These are phyloP conservation scores for Phytophthora brassicae DNA, from an alignment of 352 stramenopile genomes.

Conservation along the genomic window DNA sequence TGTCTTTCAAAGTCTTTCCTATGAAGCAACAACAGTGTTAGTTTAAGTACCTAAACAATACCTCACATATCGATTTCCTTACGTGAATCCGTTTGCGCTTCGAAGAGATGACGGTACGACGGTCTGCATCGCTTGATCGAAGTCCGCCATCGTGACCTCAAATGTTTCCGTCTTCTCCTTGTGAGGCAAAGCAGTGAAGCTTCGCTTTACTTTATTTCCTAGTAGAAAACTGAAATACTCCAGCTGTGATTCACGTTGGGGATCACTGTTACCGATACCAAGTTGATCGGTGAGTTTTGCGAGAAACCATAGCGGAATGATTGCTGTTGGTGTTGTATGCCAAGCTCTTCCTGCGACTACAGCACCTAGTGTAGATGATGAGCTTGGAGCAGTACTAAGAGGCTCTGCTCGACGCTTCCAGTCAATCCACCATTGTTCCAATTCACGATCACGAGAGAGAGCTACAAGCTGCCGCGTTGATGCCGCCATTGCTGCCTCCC, in stretches of 20 bases:
- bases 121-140: constrained; percentile 74
- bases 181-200: neutral
- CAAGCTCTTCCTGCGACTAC: constrained; percentile 59
- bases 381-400: constrained; percentile 24
- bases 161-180: constrained; percentile 29
- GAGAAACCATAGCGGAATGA: constrained; percentile 78
- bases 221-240: constrained; percentile 59
- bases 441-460: constrained; percentile 46
- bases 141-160: constrained; percentile 66
- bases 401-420: constrained; percentile 51
- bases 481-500: constrained; percentile 68
- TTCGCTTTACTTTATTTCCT: constrained; percentile 7
- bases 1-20: constrained; percentile 63
- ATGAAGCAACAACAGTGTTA: no score
- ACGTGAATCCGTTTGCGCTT: constrained; percentile 57
- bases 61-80: no score
- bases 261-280: neutral
- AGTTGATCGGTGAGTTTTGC: constrained; percentile 29
- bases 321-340: constrained; percentile 55
- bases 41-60: neutral
- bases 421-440: constrained; percentile 59
- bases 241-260: constrained; percentile 2
- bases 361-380: constrained; percentile 37
- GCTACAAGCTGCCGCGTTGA: constrained; percentile 66
- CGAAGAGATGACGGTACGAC: constrained; percentile 69